Base-by-base conservation (phyloP, 106 monocot species). In the Posidonia australis region DNA sequence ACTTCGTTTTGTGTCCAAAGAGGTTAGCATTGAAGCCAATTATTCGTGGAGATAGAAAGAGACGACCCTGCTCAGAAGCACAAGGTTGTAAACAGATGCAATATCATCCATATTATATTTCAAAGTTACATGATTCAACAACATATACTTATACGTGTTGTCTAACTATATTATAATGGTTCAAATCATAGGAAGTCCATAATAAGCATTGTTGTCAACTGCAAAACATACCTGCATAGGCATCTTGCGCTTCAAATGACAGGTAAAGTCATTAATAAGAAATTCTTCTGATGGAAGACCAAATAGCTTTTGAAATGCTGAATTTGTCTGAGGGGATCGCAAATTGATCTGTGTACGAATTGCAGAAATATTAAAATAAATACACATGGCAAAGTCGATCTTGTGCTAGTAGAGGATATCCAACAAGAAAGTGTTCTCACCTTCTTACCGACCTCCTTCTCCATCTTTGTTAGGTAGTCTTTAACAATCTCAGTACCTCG, bases 201-300 rank as follows among this genome's bases (percentile, higher is more conserved):
- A 49, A 49, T 19, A 13, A 12, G 13, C 24, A 10, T 54, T 54
- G n/a, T n/a, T n/a, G n/a, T n/a, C n/a, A 9, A 54, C 53, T 11
- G 44, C 52, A 67, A 54, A 51, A 57, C 10, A 20, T 16, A 88
- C 92, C 92, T 92, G 92, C 63, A 92, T 24, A 59, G 92, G 92
- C 86, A 92, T 92, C 69, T 87, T 92, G 23, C 92, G 83, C 66
- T 92, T 92, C 75, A 92, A 76, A 57, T 92, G 81, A 69, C 92
- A 92, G 30, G 84, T 76, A 66, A 84, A 92, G 65, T 92, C 92
- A 74, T 84, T 87, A 64, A 92, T 92, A 54, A 92, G 86, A 74
- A 92, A 92, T 58, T 92, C 92, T 74, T 92, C 92, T 30, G 72
- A 41, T 62, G 92, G 86, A 19, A 92, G 77, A 51, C 66, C 58